phyloP scores from a whole-genome alignment of 1,284 basidiomycete genomes.

The Irpex lacteus region DNA sequence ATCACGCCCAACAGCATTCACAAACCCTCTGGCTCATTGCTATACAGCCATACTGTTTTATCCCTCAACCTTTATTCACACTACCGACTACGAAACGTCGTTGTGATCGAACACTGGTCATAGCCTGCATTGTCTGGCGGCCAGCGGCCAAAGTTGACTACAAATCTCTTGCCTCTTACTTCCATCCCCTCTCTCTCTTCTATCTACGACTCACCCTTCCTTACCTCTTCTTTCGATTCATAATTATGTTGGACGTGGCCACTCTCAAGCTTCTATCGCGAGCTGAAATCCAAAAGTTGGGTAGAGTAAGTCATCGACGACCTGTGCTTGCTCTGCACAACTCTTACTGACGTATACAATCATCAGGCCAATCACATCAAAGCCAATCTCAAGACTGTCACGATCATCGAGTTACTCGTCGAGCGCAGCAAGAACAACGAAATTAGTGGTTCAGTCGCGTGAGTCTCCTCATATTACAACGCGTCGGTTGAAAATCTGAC shows the following conservation, averaged over 20 bases:
- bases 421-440: not conserved
- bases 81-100: not conserved
- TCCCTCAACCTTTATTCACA: not conserved
- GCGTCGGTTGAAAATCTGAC: not conserved
- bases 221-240: not conserved
- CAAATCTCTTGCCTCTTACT: not conserved
- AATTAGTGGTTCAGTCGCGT: not conserved
- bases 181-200: not conserved
- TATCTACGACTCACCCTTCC: not conserved
- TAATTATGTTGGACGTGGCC: conserved; percentile 6
- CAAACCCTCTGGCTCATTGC: not conserved
- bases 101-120: not conserved
- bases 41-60: not conserved
- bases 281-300: conserved; percentile 13
- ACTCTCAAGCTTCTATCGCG: conserved; percentile 8
- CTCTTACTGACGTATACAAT: not conserved
- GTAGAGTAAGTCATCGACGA: conserved; percentile 4
- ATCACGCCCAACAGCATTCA: not conserved
- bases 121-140: not conserved
- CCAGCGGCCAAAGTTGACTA: not conserved
- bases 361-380: conserved; percentile 1
- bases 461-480: not conserved
- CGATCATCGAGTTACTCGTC: not conserved
- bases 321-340: no score
- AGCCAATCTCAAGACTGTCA: conserved; percentile 7